Base-by-base conservation (phyloP, 2,329 filamentous ascomycete species). In the Aspergillus pseudonomiae region DNA sequence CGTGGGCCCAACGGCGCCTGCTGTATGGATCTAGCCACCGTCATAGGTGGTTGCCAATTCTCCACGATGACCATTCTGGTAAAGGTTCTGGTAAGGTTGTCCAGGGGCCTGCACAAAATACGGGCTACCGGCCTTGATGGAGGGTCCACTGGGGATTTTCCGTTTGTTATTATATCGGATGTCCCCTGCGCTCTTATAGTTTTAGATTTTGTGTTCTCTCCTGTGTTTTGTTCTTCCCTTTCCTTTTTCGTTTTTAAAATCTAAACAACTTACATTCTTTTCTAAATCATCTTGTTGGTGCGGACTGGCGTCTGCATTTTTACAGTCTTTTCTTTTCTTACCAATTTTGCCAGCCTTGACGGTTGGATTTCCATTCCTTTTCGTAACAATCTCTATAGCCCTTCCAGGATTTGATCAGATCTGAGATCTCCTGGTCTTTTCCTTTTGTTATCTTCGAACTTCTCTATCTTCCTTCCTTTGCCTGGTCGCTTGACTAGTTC, bases 191-290 rank as follows among this genome's bases (percentile, higher is more conserved):
- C 59, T 45, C 39, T 41, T 58, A 63, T 64, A 50, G 57, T 66
- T 60, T 34, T 54, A 54, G 36, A 34, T 45, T 56, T 62, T 60
- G 12, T 64, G 55, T 36, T 50, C 41, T 60, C 61, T 62, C 60
- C 52, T 59, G 36, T 32, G 24, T 57, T 61, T 30, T 45, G 52
- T 65, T 54, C 41, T 66, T 59, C 55, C 34, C 59, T 64, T 56
- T 56, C n/a, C 26, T 39, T 54, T 36, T 24, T 39, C 39, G n/a
- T 55, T 39, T 39, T 55, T 6, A 12, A 12, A 26, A 55, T 52
- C 21, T 24, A 26, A 48, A 43, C 57, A 45, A 48, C 57, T 60
- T 66, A 59, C 68, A 67, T 70, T 70, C 68, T 61, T 68, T 70
- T 48, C 57, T 24, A 39, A 34, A 59, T 53, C 32, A 63, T 63